Evolutionary conservation across 2,329 filamentous ascomycete genomes (phyloP), one percentile per base, ranked within the genome.

Genomic region (Pseudogymnoascus sp.): DNA sequence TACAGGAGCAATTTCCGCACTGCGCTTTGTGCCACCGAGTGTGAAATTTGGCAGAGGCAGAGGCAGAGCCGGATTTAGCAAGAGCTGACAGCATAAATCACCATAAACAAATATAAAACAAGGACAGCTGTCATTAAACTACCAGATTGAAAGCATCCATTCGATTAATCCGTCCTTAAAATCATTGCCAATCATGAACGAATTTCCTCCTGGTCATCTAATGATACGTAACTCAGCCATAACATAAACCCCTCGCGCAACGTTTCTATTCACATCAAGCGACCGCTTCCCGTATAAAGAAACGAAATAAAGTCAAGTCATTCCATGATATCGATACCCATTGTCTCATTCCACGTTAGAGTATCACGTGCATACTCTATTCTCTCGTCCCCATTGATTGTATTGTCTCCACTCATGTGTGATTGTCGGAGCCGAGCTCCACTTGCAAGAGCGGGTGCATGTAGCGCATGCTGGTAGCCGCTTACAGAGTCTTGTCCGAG

Each of bases 11-110:
- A 89, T 92, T 86, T 89, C 87, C 1, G 78, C 86, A 3, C 74
- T 92, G 63, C 83, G 83, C 60, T 90, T 92, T 68, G 79, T 92
- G 5, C 89, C 89, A 15, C 78, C 79, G 17, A 87, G 82, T 66
- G 75, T 90, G 59, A 80, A 81, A 8, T 89, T 90, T 71, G 86
- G 86, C 17, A 63, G 68, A 44, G 69, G 70, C 35, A 63, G 68
- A 7, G 68, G 70, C 31, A 64, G 68, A 62, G 66, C 68, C 35
- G 69, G 70, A 8, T 72, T 71, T 31, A 72, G 61, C 47, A 64
- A 50, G 24, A 64, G 29, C 31, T 63, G 60, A 63, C 31, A 62
- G 5, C 13, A 62, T n/a, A 61, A 13, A 21, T 33, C 47, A 54
- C 47, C 9, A 33, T 35, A 33, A 35, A 33, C 47, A 37, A 59